Evolutionary conservation across 495 filamentous ascomycete genomes (phyloP), one percentile per base, ranked within the genome.

Genomic region (Xylona heveae): DNA sequence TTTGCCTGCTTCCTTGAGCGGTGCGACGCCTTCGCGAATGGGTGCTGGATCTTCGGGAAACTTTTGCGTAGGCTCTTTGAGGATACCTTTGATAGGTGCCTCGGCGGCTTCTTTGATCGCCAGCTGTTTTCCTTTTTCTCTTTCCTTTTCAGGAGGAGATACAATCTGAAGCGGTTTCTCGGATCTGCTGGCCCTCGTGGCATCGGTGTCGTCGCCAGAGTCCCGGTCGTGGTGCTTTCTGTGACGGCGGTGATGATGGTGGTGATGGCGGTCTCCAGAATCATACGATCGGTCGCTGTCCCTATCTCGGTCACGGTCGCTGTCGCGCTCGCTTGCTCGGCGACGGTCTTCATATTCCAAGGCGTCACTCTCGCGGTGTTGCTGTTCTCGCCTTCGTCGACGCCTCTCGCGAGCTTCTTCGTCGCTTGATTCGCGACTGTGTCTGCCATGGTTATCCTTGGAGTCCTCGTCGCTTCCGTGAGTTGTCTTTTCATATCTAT

Each of bases 1-100:
- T 51, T 79, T 75, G 35, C 58, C 51, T 30, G 76, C 71, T 32
- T 83, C 78, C 50, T 85, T 88, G 45, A 83, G 63, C 10, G 81
- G 81, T 3, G 79, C 78, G 9, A 88, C 81, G n/a, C 81, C 81
- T 45, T 90, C 80, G 17, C 81, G 58, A n/a, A 84, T 65, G 1
- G 74, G 69, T 31, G 74, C 67, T 0, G 66, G 61, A 19, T 90
- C 68, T 41, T 88, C 80, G 0, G 80, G 80, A 49, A 90, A 91
- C 38, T 72, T 73, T 15, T 62, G 58, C 3, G 64, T 69, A 0
- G 80, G 79, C 22, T 62, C 53, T 47, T 80, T 79, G 8, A 91
- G 56, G 24, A 78, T 81, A 5, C 72, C 60, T 46, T 72, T 79
- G n/a, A 72, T 67, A 3, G 39, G 58, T 54, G 45, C 24, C 46